Base-by-base conservation (phyloP, 495 filamentous ascomycete genomes). In the Gamarada debralockiae region DNA sequence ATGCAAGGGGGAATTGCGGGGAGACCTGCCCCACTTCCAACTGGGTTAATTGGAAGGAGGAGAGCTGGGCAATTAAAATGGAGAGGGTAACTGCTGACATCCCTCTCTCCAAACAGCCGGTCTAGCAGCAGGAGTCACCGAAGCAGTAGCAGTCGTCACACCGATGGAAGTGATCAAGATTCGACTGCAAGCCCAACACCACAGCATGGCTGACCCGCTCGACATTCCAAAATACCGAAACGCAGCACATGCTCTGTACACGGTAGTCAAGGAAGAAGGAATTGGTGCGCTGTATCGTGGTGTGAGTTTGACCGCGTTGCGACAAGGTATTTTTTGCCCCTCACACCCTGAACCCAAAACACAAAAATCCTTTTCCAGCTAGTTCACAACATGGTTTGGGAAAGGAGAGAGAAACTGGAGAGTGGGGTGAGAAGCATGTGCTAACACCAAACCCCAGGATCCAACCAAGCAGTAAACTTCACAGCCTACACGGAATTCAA, bases 131-230 rank as follows among this genome's bases (percentile, higher is more conserved):
- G 93, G 93, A 66, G 86, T 97, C 15, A 97, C 93, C 4, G 93
- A 98, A 76, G 93, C 93, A 50, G 92, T 98, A 24, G 86, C 86
- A 27, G 85, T 97, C 12, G 93, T 98, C 24, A 97, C 92, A 31
- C 93, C 93, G 2, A 98, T 98, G 93, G 93, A 98, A 64, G 93
- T 98, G 47, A 77, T 98, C 65, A 98, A 98, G 81, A 98, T 98
- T 66, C 85, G 93, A 33, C 80, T 98, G 59, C 93, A 98, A 78
- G 91, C 91, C 2, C 93, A 98, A 70, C 87, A 97, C 72, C 93
- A 98, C 79, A 86, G 68, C 57, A 88, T 97, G 82, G 86, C 91
- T 27, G 91, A 96, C 61, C 91, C 91, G 17, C 81, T 95, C 48
- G 90, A 95, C 67, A 65, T 92, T 1, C 90, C 90, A 59, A 95